Evolutionary conservation across 192 early-diverging fungal species (phyloP), one percentile per base, ranked within the genome.

Genomic region (Lobosporangium transversale): DNA sequence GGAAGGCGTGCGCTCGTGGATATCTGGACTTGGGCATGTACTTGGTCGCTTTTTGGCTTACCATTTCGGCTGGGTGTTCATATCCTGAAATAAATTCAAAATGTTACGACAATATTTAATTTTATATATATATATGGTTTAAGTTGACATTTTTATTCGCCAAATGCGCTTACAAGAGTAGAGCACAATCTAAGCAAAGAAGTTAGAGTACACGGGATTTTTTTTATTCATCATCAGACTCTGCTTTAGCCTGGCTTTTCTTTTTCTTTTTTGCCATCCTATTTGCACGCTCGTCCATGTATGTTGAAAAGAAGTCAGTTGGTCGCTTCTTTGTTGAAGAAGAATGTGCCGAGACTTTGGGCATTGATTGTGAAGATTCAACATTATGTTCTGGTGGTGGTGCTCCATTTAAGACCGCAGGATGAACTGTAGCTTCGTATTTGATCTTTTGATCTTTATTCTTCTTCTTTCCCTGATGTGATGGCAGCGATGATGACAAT

Each of bases 261-360:
- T 79, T 79, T 47, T 83, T 75, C 49, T 80, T 83, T 52, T 81
- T 83, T 23, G 83, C 83, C 66, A 81, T 83, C 61, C 82, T 83
- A 21, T 49, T 57, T 4, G 80, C 73, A 11, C 84, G 54, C 51
- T 86, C 82, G 15, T 67, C 75, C 52, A 86, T 63, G 61, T 83
- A 86, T 67, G 70, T 82, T 5, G 80, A 82, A 47, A 86, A 69
- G 32, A 86, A 86, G 23, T 86, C 84, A 15, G 76, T 70, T 9
- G 70, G 64, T 4, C 58, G 29, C 26, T 76, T 79, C 61, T 67
- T 76, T 24, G 15, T 31, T n/a, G n/a, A n/a, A n/a, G n/a, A n/a
- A n/a, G n/a, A n/a, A n/a, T n/a, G n/a, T 18, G 20, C 14, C 0
- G 48, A 32, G 15, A 23, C 32, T 47, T 10, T 44, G 11, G 69